phyloP scores from a whole-genome alignment of 495 filamentous ascomycete species.

The Glarea lozoyensis region DNA sequence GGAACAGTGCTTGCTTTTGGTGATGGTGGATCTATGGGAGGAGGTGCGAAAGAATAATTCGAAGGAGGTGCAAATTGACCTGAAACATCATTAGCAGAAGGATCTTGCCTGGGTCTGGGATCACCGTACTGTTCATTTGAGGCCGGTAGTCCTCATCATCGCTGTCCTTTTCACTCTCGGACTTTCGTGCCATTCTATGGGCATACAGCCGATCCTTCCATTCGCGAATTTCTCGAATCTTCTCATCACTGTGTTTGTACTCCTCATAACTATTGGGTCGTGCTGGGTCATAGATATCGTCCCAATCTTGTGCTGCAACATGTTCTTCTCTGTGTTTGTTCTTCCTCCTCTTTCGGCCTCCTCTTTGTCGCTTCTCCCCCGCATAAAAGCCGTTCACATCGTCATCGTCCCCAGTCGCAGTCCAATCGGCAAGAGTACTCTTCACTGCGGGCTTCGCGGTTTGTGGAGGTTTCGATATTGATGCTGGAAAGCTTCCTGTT shows the following conservation, averaged over 20 bases:
- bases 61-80: slow-evolving; percentile 65
- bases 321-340: slow-evolving; percentile 56
- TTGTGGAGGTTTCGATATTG: slow-evolving; percentile 18
- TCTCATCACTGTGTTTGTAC: slow-evolving; percentile 80
- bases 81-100: slow-evolving; percentile 27
- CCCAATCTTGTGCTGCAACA: slow-evolving; percentile 67
- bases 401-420: slow-evolving; percentile 59
- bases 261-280: slow-evolving; percentile 80
- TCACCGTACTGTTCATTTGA: slow-evolving; percentile 40
- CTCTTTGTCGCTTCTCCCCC: slow-evolving; percentile 60
- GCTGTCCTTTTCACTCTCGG: slow-evolving; percentile 46
- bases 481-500: slow-evolving; percentile 15
- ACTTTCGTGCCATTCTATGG: slow-evolving; percentile 41
- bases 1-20: slow-evolving; percentile 6
- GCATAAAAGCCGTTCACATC: slow-evolving; percentile 56
- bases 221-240: slow-evolving; percentile 66
- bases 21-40: slow-evolving; percentile 34
- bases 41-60: slow-evolving; percentile 63
- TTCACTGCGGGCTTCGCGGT: slow-evolving; percentile 39
- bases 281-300: slow-evolving; percentile 84
- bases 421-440: slow-evolving; percentile 79
- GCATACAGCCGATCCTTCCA: slow-evolving; percentile 85
- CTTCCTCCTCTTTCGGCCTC: slow-evolving; percentile 80
- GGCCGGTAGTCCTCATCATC: slow-evolving; percentile 42
- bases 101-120: background rate